Conservation (phyloP, 768 basidiomycete species). For the Jaapia argillacea region DNA sequence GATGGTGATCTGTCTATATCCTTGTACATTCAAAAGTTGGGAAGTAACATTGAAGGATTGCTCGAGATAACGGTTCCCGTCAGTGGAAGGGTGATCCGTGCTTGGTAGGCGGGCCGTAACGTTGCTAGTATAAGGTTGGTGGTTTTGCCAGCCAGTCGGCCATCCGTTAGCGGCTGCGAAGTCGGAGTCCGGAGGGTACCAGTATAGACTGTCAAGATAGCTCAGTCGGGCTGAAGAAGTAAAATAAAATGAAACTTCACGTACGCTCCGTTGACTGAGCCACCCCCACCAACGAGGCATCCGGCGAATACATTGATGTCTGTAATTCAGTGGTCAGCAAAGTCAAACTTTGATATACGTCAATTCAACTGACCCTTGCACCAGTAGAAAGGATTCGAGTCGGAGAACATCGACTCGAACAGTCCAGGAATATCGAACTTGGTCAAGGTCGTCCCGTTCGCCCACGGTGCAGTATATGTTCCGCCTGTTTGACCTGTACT, state of each 20-base stretch:
- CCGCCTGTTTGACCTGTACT: conserved; percentile 51
- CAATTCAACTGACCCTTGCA: conserved; percentile 35
- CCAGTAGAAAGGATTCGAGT: conserved; percentile 50
- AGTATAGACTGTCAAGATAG: conserved; percentile 29
- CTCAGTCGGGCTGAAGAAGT: background rate
- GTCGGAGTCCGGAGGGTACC: conserved; percentile 41
- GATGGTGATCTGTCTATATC: conserved; percentile 43
- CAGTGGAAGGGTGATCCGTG: conserved; percentile 49
- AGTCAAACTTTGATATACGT: background rate
- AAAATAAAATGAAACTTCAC: conserved; percentile 9
- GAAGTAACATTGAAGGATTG: conserved; percentile 34
- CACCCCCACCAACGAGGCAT: conserved; percentile 54
- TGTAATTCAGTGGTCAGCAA: conserved; percentile 6
- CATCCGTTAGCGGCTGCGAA: conserved; percentile 41
- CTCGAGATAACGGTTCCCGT: conserved; percentile 48
- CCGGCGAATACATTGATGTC: conserved; percentile 56
- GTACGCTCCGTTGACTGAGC: conserved; percentile 54
- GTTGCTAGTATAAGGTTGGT: conserved; percentile 37
- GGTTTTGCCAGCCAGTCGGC: conserved; percentile 45
- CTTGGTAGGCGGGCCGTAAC: conserved; percentile 40
- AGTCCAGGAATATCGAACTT: conserved; percentile 59
- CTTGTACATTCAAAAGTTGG: conserved; percentile 35
- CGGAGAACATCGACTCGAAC: conserved; percentile 58
- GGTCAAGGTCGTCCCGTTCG: conserved; percentile 37
- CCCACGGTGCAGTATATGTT: conserved; percentile 42